Conservation (phyloP, 495 filamentous ascomycete species). For the Letharia lupina region DNA sequence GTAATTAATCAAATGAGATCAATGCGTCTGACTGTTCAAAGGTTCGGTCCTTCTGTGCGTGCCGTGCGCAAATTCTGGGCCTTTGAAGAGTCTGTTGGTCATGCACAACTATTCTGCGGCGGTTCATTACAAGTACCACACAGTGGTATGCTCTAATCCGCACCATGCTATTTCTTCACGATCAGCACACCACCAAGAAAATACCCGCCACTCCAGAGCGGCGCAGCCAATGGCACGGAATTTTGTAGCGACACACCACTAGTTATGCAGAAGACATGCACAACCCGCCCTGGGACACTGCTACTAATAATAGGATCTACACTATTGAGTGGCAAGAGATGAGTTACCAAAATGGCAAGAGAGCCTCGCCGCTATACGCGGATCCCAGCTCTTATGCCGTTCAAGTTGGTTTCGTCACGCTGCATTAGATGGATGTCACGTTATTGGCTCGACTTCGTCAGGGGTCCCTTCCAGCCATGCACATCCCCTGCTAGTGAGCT, state of each 20-base stretch:
- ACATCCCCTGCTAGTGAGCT: conserved; percentile 9
- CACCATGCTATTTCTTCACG: background rate
- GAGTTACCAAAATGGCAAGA: conserved; percentile 13
- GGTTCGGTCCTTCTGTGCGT: background rate
- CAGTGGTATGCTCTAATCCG: background rate
- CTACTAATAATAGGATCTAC: conserved; percentile 18
- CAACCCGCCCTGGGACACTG: background rate
- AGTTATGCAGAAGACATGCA: conserved; percentile 12
- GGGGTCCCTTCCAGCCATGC: conserved; percentile 3
- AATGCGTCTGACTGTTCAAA: background rate
- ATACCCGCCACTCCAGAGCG: conserved; percentile 20
- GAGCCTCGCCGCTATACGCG: conserved; percentile 15
- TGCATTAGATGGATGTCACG: conserved; percentile 16
- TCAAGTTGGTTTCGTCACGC: conserved; percentile 20
- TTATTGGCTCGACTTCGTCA: conserved; percentile 14
- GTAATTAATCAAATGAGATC: background rate
- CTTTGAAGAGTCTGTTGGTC: background rate
- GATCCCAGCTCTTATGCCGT: conserved; percentile 2
- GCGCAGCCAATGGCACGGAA: conserved; percentile 11
- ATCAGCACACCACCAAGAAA: conserved; percentile 19
- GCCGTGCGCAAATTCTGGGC: conserved; percentile 2
- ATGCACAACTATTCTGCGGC: background rate
- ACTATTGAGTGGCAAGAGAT: conserved; percentile 20
- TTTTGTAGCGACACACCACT: background rate
- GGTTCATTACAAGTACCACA: background rate